phyloP scores from a whole-genome alignment of 306 rosid species.

The Hippophae rhamnoides region DNA sequence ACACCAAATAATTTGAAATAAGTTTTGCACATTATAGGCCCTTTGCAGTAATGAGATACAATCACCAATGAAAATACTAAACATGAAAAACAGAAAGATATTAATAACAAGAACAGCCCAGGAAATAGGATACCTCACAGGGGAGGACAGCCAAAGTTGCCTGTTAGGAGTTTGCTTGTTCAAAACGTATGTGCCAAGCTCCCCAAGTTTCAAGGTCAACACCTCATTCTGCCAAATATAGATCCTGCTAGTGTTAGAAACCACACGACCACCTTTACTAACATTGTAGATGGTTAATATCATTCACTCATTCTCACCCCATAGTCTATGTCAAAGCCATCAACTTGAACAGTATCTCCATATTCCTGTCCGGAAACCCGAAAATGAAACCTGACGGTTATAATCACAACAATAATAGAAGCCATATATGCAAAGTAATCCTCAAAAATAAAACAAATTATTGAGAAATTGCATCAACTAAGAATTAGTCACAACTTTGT shows the following conservation, averaged over 20 bases:
- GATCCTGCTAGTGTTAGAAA: constrained; percentile 9
- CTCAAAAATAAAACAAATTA: neutral
- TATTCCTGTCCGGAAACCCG: constrained; percentile 43
- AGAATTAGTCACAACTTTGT: too few relatives aligned
- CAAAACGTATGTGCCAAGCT: constrained; percentile 65
- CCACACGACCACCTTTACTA: neutral
- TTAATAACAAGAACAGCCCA: too few relatives aligned
- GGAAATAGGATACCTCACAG: constrained; percentile 43
- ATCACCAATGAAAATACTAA: too few relatives aligned
- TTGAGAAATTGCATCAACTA: neutral
- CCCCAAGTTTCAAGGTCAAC: constrained; percentile 65
- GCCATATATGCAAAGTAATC: neutral
- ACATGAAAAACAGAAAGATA: too few relatives aligned
- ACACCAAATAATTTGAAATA: neutral
- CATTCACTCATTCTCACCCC: constrained; percentile 49
- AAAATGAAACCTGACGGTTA: neutral
- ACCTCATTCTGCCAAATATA: constrained; percentile 64
- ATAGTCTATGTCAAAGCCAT: constrained; percentile 83
- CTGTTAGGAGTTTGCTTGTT: constrained; percentile 87
- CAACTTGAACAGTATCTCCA: constrained; percentile 63
- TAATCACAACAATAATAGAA: neutral
- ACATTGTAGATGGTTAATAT: neutral
- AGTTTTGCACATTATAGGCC: neutral
- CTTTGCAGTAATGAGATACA: neutral
- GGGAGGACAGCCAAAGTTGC: constrained; percentile 85